These are phyloP conservation scores for Teunomyces funiuensis DNA, from an alignment of 805 yeast species.

Conservation along the genomic window DNA sequence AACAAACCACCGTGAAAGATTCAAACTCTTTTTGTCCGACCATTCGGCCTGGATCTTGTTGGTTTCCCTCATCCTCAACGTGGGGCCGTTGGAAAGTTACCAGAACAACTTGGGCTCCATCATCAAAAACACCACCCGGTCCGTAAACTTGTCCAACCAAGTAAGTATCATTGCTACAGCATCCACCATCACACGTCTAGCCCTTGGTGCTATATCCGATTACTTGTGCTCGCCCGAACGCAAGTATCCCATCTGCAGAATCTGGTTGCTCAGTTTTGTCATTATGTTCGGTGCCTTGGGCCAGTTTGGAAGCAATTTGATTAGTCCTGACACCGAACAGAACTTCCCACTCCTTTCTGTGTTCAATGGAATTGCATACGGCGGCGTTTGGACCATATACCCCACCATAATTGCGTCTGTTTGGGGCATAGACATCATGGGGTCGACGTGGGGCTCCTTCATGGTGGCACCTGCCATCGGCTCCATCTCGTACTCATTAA, in stretches of 20 bases:
- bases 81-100: constrained; percentile 86
- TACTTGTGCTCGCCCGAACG: constrained; percentile 37
- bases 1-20: constrained; percentile 34
- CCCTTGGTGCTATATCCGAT: constrained; percentile 71
- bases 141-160: constrained; percentile 37
- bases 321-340: constrained; percentile 1
- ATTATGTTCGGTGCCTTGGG: constrained; percentile 32
- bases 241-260: constrained; percentile 28
- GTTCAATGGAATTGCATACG: constrained; percentile 70
- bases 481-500: constrained; percentile 61
- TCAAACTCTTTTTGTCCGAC: constrained; percentile 46
- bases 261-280: constrained; percentile 31
- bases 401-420: constrained; percentile 82
- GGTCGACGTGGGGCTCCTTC: constrained; percentile 90
- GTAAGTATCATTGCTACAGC: constrained; percentile 63
- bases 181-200: constrained; percentile 69
- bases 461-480: constrained; percentile 89
- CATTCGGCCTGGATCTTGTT: constrained; percentile 64
- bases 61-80: constrained; percentile 58
- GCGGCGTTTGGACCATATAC: constrained; percentile 79
- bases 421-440: constrained; percentile 88
- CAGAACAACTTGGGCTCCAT: constrained; percentile 81
- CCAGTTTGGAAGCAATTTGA: constrained; percentile 18
- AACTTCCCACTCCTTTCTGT: constrained; percentile 33
- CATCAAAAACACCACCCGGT: constrained; percentile 38